Base-by-base conservation (phyloP, 352 stramenopile species). In the Globisporangium recalcitrans region DNA sequence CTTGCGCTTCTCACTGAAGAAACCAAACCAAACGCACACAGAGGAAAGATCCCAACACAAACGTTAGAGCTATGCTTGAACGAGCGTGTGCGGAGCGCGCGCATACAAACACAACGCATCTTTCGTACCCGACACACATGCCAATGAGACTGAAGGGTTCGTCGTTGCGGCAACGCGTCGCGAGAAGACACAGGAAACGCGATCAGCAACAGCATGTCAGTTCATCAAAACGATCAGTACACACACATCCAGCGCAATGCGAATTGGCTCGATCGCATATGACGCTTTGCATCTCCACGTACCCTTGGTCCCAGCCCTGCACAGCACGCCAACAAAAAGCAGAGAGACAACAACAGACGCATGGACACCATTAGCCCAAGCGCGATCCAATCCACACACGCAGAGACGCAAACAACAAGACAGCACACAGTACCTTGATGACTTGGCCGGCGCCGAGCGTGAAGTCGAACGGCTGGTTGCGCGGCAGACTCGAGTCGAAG, bases 401-500 rank as follows among this genome's bases (percentile, higher is more conserved):
- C 27, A 5, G 5, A 22, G 19, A 14, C n/a, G 14, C 4, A 9
- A 62, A 64, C 9, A 56, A 26, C 19, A 38, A n/a, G 27, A 53
- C 14, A 4, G 22, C 8, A 29, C 22, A 22, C 27, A 34, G 14
- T 42, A 90, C 81, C 97, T 99, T 78, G 85, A 98, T 98, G 27
- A 98, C 95, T 70, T 95, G 87, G 16, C 94, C 91, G 22, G 82
- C 60, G 42, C 95, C 93, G 53, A 98, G 95, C 56, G 90, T 93
- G 69, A 99, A 99, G 31, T 97, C 93, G 52, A 97, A 97, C 3
- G 96, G 96, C 68, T 80, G 59, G 63, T 93, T 92, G 63, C 96
- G 94, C 63, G 98, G 92, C 63, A 98, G 81, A 34, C 91, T 98
- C 60, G 90, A 98, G 80, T 99, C 97, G 71, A 99, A 99, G 69